Base-by-base conservation (phyloP, 257 asterid species). In the Gentiana straminea region DNA sequence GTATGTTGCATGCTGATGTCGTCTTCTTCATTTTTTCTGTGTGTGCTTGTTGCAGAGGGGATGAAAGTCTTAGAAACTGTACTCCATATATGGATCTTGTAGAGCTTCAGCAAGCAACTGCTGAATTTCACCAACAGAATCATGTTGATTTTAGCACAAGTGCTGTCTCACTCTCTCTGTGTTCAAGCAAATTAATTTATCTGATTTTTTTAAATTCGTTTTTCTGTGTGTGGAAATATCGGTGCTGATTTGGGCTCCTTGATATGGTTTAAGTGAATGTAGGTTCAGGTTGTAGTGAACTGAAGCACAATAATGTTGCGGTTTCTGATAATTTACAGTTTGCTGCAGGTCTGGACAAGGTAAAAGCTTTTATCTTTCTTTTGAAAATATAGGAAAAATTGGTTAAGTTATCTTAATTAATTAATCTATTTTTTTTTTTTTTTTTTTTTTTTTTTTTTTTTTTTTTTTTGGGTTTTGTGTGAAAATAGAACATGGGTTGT, bases 121-220 rank as follows among this genome's bases (percentile, higher is more conserved):
- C 80, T 65, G 78, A 60, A 32, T 76, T 79, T 65, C 84, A 75
- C 59, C 79, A 69, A 35, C 65, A 75, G 50, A 82, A 75, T 48
- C 81, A 73, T 74, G 81, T 73, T 76, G 64, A 76, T 75, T 73
- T 81, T 59, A 69, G 73, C 77, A 73, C 66, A 81, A 76, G 95
- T 85, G 77, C 49, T 52, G 10, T 36, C 35, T 57, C 33, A 9
- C 10, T 54, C 7, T 50, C 35, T 61, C 3, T 33, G 1, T 44
- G 24, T 24, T 24, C 24, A 24, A 24, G 24, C 24, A 24, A 24
- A 24, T 24, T 24, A 24, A 24, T 24, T 24, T 41, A 7, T 41
- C 8, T 39, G 44, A 5, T 41, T 41, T 10, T 5, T 41, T 7
- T 10, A 41, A 41, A 41, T 5, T 41, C 5, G 9, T 4, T 10